Evolutionary conservation across 2,329 filamentous ascomycete genomes (phyloP).

Genomic region (Aspergillus aculeatus): DNA sequence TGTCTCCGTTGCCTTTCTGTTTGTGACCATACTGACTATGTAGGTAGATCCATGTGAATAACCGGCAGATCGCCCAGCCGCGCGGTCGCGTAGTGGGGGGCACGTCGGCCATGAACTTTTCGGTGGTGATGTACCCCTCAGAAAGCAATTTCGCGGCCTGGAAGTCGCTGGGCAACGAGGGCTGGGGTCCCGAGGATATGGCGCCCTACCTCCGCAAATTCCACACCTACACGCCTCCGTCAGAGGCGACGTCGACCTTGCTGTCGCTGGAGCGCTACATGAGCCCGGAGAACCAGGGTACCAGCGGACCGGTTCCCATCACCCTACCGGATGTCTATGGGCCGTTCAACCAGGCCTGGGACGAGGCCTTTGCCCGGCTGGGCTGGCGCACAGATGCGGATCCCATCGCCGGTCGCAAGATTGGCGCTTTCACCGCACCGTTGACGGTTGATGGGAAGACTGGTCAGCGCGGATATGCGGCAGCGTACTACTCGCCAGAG

Average conservation of each 20-base stretch:
- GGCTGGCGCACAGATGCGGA: slow-evolving; percentile 25
- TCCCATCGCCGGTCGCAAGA: slow-evolving; percentile 39
- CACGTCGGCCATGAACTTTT: slow-evolving; percentile 48
- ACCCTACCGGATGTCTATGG: slow-evolving; percentile 35
- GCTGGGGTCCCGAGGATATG: slow-evolving; percentile 47
- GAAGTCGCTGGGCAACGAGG: slow-evolving; percentile 46
- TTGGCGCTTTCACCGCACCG: slow-evolving; percentile 41
- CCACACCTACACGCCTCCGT: slow-evolving; percentile 26
- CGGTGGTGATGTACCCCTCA: slow-evolving; percentile 19
- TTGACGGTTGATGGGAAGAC: slow-evolving; percentile 34
- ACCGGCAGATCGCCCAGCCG: slow-evolving; percentile 44
- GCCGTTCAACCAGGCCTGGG: slow-evolving; percentile 25
- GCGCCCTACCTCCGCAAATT: slow-evolving; percentile 53
- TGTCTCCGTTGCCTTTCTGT: too few species aligned
- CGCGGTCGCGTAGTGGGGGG: slow-evolving; percentile 53
- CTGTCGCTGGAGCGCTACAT: slow-evolving; percentile 19
- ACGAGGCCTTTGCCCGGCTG: slow-evolving; percentile 21
- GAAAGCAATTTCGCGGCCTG: slow-evolving; percentile 47
- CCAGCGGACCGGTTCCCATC: slow-evolving; percentile 20
- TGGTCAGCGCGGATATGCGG: slow-evolving; percentile 40
- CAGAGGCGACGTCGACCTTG: slow-evolving; percentile 17
- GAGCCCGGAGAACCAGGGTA: slow-evolving; percentile 18
- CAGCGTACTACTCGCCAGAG: slow-evolving; percentile 43
- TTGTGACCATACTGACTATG: too few species aligned
- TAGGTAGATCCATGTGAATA: slow-evolving; percentile 31